Conservation (phyloP, 768 basidiomycete species). For the Boletus sensibilis region DNA sequence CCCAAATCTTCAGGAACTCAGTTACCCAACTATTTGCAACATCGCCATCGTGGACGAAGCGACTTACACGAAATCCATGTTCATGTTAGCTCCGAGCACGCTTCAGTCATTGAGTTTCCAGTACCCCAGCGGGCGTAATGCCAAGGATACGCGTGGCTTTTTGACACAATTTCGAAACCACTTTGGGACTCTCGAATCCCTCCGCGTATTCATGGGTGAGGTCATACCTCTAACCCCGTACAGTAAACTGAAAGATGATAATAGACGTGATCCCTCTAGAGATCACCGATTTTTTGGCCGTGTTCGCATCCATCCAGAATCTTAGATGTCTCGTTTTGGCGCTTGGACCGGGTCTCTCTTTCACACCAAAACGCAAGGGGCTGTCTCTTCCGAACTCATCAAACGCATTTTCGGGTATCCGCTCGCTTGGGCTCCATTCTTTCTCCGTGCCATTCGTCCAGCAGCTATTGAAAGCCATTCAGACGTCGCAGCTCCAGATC, state of each 20-base stretch:
- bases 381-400: conserved; percentile 2
- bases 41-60: conserved; percentile 13
- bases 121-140: conserved; percentile 14
- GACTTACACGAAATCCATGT: conserved; percentile 14
- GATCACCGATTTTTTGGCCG: conserved; percentile 14
- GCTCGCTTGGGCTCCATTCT: conserved; percentile 14
- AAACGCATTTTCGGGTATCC: conserved; percentile 5
- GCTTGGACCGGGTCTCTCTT: conserved; percentile 11
- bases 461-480: conserved; percentile 8
- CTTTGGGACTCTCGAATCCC: conserved; percentile 12
- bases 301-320: conserved; percentile 10
- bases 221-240: not conserved
- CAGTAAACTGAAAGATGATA: not conserved
- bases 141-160: conserved; percentile 15
- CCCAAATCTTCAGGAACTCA: conserved; percentile 25
- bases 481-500: conserved; percentile 10
- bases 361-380: conserved; percentile 9
- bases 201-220: conserved; percentile 21
- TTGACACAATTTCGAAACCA: conserved; percentile 8
- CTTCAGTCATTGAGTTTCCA: conserved; percentile 15
- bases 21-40: conserved; percentile 16
- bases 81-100: conserved; percentile 3
- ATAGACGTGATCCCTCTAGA: conserved; percentile 15
- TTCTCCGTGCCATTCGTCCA: conserved; percentile 11
- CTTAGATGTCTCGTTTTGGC: conserved; percentile 22